Evolutionary conservation across 2,329 filamentous ascomycete genomes (phyloP).

Genomic region (Botrytis galanthina): DNA sequence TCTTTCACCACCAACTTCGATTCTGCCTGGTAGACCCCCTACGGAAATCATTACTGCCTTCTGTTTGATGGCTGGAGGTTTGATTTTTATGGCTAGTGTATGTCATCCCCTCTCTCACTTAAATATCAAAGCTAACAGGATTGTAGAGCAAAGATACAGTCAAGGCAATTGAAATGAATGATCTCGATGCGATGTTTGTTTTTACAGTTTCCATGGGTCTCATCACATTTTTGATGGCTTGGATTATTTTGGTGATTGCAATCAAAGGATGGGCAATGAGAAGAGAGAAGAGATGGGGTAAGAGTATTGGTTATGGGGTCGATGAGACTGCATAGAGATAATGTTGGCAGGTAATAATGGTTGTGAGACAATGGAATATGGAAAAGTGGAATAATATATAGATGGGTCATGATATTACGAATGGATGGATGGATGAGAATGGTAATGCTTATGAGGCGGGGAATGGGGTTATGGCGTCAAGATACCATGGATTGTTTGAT

Average conservation of each 20-base stretch:
- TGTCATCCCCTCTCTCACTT: constrained; percentile 41
- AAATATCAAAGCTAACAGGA: constrained; percentile 27
- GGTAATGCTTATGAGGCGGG: neutral
- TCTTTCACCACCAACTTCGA: constrained; percentile 75
- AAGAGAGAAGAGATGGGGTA: constrained; percentile 38
- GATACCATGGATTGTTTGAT: constrained; percentile 21
- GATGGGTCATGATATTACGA: neutral
- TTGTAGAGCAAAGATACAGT: constrained; percentile 71
- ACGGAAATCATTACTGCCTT: constrained; percentile 87
- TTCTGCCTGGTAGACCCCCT: constrained; percentile 79
- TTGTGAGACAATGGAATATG: neutral
- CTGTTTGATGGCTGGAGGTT: constrained; percentile 79
- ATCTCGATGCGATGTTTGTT: constrained; percentile 86
- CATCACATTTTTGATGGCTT: constrained; percentile 81
- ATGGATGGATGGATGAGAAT: neutral
- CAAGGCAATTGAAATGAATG: constrained; percentile 69
- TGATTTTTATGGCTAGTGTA: constrained; percentile 90
- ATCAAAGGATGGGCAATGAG: constrained; percentile 81
- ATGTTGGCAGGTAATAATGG: neutral
- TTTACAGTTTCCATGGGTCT: constrained; percentile 87
- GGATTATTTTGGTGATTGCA: constrained; percentile 72
- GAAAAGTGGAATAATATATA: neutral
- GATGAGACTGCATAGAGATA: neutral
- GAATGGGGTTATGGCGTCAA: constrained; percentile 4
- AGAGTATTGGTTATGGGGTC: neutral